Evolutionary conservation across 2,329 filamentous ascomycete species (phyloP).

Genomic region (Fusarium sp.): DNA sequence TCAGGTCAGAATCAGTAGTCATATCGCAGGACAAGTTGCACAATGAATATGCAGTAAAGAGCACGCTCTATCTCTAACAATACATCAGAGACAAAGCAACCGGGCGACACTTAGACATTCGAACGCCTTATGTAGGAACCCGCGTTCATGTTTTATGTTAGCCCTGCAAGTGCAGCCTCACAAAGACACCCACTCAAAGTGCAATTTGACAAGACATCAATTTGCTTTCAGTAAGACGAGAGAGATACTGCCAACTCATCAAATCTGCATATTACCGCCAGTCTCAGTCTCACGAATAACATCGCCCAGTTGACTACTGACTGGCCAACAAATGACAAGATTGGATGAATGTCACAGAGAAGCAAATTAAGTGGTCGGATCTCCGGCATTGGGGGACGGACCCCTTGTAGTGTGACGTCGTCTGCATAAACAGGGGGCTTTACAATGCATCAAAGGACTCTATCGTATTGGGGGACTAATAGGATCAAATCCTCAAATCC

Average conservation of each 20-base stretch:
- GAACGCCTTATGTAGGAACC: constrained; percentile 14
- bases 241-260: constrained; percentile 13
- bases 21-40: neutral
- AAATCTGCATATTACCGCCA: constrained; percentile 23
- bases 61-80: neutral
- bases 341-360: constrained; percentile 4
- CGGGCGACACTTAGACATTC: neutral
- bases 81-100: neutral
- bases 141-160: constrained; percentile 6
- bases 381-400: constrained; percentile 17
- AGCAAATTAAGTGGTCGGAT: constrained; percentile 12
- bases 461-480: constrained; percentile 5
- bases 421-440: constrained; percentile 3
- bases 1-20: neutral
- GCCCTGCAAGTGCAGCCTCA: constrained; percentile 5
- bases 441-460: neutral
- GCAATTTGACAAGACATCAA: neutral
- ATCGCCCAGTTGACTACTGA: neutral
- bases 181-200: neutral
- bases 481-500: neutral
- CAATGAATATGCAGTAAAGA: neutral
- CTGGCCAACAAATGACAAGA: constrained; percentile 16
- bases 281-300: neutral
- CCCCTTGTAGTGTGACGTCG: constrained; percentile 10
- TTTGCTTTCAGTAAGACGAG: neutral